Evolutionary conservation across 176 grass and related monocot genomes (phyloP).

Genomic region (Triticum timopheevii): DNA sequence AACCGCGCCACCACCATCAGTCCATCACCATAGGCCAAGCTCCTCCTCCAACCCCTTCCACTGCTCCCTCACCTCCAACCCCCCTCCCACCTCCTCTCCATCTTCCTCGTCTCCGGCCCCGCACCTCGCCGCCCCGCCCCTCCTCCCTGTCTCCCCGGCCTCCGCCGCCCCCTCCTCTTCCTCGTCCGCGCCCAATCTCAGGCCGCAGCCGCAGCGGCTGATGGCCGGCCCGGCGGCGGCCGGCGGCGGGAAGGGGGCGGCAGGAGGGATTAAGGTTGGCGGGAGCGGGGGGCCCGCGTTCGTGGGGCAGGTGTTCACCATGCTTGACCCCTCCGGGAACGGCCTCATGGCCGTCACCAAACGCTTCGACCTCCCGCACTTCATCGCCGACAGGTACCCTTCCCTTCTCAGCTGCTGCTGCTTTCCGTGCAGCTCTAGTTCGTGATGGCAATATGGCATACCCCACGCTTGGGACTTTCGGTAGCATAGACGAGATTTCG

Average conservation of each 20-base stretch:
- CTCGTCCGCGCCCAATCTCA: background rate
- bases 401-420: background rate
- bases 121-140: background rate
- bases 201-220: background rate
- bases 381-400: constrained; percentile 68
- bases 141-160: background rate
- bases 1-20: background rate
- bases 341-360: constrained; percentile 90
- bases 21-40: constrained; percentile 3
- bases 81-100: background rate
- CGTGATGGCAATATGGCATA: background rate
- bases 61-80: constrained; percentile 25
- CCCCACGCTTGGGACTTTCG: background rate
- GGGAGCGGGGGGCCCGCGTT: constrained; percentile 63
- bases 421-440: background rate
- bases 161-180: constrained; percentile 4
- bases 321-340: constrained; percentile 95
- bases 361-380: constrained; percentile 71
- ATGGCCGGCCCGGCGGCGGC: constrained; percentile 4
- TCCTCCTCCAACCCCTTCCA: constrained; percentile 36
- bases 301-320: constrained; percentile 92
- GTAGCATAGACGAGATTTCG: background rate
- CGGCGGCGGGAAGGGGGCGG: background rate
- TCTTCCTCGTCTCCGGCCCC: background rate
- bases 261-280: constrained; percentile 15